Base-by-base conservation (phyloP, 306 rosid species). In the Parietaria judaica region DNA sequence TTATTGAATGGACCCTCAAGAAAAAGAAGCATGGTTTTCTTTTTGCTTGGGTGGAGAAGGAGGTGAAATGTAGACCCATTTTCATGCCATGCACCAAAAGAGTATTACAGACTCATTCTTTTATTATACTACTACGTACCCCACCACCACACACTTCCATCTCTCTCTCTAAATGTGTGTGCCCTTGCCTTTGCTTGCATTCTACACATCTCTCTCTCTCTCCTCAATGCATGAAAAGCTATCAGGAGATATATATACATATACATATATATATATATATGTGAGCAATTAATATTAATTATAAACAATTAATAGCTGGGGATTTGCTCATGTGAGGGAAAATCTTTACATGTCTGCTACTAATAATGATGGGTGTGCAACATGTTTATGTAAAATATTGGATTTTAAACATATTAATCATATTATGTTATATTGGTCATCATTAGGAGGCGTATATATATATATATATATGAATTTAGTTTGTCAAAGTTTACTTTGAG, bases 181-280 rank as follows among this genome's bases (percentile, higher is more conserved):
- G 84, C 87, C 96, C 83, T 90, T 90, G 95, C 87, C 96, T 85
- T 90, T 90, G 95, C 97, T 87, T 90, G 81, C 72, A 72, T 85
- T 87, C 87, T 81, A 90, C 97, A 84, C 65, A 75, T 81, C 79
- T 63, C 70, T 80, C 79, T 68, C 77, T 66, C 62, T 71, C 66
- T 74, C 47, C 60, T 66, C 51, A 43, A 55, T 82, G 84, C 80
- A 84, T 68, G 75, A 82, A 63, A 77, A 59, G 82, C 31, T 23
- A 23, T 23, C 2, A 23, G 31, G 31, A 23, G 1, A 23, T 23
- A 23, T 23, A 23, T 23, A 23, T 23, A 23, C 2, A 23, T 23
- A 23, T 23, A 23, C 2, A 23, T 23, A 23, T 23, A 23, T 23
- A 23, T 23, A 23, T 23, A 23, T 23, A 23, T 23, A 23, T n/a